Conservation (phyloP, 306 rosid species). For the Rosa rugosa region DNA sequence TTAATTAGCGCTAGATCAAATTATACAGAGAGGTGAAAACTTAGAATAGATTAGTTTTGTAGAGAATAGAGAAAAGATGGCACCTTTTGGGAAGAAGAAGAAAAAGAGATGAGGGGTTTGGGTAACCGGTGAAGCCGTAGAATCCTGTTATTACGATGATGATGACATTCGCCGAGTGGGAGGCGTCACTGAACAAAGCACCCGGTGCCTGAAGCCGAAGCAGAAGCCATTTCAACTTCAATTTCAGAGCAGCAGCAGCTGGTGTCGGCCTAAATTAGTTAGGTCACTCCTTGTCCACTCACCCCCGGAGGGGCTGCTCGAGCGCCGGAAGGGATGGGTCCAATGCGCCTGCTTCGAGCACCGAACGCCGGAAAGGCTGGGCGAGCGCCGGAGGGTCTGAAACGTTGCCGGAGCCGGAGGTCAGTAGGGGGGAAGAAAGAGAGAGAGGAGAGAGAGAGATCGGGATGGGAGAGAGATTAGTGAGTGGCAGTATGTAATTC, state of each 20-base stretch:
- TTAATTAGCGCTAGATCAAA: neutral
- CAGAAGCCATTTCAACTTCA: neutral
- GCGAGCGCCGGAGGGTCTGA: no score
- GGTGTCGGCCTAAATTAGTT: neutral
- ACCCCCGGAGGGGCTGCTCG: no score
- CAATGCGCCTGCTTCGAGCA: no score
- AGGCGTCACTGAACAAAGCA: constrained; percentile 6
- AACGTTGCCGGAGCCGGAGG: no score
- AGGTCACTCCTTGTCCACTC: no score
- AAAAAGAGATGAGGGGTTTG: neutral
- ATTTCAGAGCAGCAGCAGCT: neutral
- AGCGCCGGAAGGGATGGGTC: no score
- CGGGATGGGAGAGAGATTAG: no score
- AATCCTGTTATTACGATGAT: neutral
- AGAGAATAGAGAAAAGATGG: neutral
- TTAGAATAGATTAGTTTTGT: neutral
- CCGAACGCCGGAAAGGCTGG: no score
- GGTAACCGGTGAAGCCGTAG: neutral
- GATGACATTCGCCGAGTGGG: neutral
- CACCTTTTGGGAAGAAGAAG: neutral
- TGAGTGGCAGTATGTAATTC: no score
- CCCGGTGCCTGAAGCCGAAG: neutral
- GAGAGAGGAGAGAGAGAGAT: no score
- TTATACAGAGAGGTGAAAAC: neutral
- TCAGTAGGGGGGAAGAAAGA: no score